Evolutionary conservation across 345 rosid genomes (phyloP).

Genomic region (Noccaea bulbosa): DNA sequence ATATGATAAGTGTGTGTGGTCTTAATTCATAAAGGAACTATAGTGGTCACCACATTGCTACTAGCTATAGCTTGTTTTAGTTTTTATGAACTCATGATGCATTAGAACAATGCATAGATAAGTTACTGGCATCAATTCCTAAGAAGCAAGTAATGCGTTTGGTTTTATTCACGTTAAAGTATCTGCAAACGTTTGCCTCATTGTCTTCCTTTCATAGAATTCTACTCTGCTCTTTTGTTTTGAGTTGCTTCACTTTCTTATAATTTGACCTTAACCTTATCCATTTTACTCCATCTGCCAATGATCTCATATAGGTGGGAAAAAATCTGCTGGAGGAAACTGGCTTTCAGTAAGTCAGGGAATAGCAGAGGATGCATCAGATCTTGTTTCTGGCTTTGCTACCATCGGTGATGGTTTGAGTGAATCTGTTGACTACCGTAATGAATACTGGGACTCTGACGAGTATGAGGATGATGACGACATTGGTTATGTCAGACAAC

Average conservation of each 20-base stretch:
- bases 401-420: constrained; percentile 95
- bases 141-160: background rate
- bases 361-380: constrained; percentile 94
- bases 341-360: constrained; percentile 99
- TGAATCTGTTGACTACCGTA: constrained; percentile 87
- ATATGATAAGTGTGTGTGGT: constrained; percentile 4
- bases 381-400: constrained; percentile 97
- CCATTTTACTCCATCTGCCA: constrained; percentile 6
- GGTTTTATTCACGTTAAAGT: background rate
- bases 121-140: constrained; percentile 12
- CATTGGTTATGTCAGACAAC: constrained; percentile 96
- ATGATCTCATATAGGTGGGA: constrained; percentile 60
- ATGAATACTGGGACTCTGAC: constrained; percentile 99
- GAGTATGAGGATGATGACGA: constrained; percentile 98
- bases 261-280: constrained; percentile 7
- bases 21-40: background rate
- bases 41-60: constrained; percentile 1
- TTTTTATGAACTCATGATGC: constrained; percentile 19
- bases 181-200: constrained; percentile 16
- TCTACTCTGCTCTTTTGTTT: background rate
- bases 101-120: constrained; percentile 7
- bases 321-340: constrained; percentile 80
- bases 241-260: constrained; percentile 27
- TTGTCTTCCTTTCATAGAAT: background rate
- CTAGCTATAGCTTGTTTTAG: background rate